Percentiles rank a stretch among this genome's conserved stretches.
Conservation (phyloP, 2,329 filamentous ascomycete genomes). For the Cryoendolithus antarcticus region DNA sequence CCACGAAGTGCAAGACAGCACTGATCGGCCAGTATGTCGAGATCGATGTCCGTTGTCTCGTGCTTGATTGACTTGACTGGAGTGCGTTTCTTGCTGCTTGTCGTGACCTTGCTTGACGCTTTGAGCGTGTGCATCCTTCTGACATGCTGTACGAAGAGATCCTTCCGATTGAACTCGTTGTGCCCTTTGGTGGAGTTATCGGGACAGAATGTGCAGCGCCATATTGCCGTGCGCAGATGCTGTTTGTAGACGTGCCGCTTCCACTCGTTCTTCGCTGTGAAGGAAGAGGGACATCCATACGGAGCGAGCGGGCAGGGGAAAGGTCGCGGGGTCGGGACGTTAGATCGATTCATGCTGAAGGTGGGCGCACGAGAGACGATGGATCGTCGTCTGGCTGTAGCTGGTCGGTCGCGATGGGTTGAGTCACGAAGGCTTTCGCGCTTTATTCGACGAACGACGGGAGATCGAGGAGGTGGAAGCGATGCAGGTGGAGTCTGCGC, state of each 20-base stretch:
- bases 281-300: conserved; percentile 62
- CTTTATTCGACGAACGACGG: too few species aligned
- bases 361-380: too few species aligned
- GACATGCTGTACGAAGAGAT: conserved; percentile 80
- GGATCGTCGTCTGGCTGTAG: too few species aligned
- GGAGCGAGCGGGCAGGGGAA: conserved; percentile 69
- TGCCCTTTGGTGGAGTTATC: conserved; percentile 16
- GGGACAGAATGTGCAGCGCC: conserved; percentile 54
- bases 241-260: conserved; percentile 76
- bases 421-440: too few species aligned
- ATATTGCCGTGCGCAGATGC: conserved; percentile 64
- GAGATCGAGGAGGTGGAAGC: too few species aligned
- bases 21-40: conserved; percentile 42
- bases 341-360: too few species aligned
- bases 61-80: conserved; percentile 5
- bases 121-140: conserved; percentile 67
- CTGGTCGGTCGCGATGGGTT: too few species aligned
- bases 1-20: conserved; percentile 51
- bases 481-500: too few species aligned
- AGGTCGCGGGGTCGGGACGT: conserved; percentile 12
- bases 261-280: conserved; percentile 86
- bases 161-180: conserved; percentile 79
- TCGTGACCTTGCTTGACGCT: conserved; percentile 4
- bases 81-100: conserved; percentile 29
- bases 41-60: conserved; percentile 9